These are phyloP conservation scores for Cephaloascus fragrans DNA, from an alignment of 805 yeast species.

Conservation along the genomic window DNA sequence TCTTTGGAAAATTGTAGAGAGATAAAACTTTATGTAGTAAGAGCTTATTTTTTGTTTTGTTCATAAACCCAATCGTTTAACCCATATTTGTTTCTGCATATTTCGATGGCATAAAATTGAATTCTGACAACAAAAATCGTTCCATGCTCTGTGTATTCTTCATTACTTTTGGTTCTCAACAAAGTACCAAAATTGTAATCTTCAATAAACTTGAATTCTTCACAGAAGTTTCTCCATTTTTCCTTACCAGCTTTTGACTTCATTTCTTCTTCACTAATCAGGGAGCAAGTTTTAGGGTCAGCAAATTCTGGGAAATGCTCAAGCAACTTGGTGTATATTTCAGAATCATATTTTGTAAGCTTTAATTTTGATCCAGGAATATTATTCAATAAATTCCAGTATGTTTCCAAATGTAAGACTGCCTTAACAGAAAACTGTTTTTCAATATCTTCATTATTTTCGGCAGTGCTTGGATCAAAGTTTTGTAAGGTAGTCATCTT, in stretches of 20 bases:
- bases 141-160: constrained; percentile 72
- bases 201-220: constrained; percentile 70
- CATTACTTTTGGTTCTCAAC: constrained; percentile 60
- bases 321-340: constrained; percentile 48
- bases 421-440: constrained; percentile 98
- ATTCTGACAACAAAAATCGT: constrained; percentile 88
- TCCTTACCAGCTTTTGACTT: constrained; percentile 73
- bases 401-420: constrained; percentile 89
- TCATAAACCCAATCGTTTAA: constrained; percentile 77
- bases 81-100: constrained; percentile 84
- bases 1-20: no score
- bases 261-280: constrained; percentile 69
- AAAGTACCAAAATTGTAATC: constrained; percentile 96
- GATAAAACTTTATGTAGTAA: no score
- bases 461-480: background rate
- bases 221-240: constrained; percentile 85
- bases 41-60: constrained; percentile 4
- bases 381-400: constrained; percentile 72
- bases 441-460: constrained; percentile 43
- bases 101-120: constrained; percentile 92
- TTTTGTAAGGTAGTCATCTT: no score
- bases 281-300: constrained; percentile 44
- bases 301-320: constrained; percentile 84
- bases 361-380: constrained; percentile 74
- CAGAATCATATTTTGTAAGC: constrained; percentile 65